Base-by-base conservation (phyloP, 495 filamentous ascomycete species). In the Neurospora hispaniola region DNA sequence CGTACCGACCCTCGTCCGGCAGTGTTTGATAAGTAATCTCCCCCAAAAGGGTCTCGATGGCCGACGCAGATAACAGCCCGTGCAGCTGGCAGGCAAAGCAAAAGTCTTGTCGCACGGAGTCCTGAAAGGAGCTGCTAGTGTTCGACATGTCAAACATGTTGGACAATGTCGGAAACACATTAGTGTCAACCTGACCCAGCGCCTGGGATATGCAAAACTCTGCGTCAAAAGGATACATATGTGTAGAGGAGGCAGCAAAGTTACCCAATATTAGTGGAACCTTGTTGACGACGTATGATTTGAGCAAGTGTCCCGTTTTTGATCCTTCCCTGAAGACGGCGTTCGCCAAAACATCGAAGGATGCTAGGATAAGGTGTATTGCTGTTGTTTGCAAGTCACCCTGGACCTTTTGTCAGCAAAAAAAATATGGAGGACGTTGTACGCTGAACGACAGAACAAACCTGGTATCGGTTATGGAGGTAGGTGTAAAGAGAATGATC, bases 251-350 rank as follows among this genome's bases (percentile, higher is more conserved):
- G 42, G 82, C 77, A 3, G 84, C 84, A 71, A 96, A 87, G 38
- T 89, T 87, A 11, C 86, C 84, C 11, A 99, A 84, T 27, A 98
- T 90, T 7, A 91, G 77, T 0, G 96, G 96, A 4, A 98, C 83
- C 79, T 97, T 97, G 84, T 99, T 98, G 73, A 96, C 91, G 5
- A 98, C 85, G 77, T 96, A 99, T 12, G 94, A 96, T 66, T 94
- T 90, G 72, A 97, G 88, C n/a, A 95, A 78, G 71, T 93, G 91
- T 75, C 92, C 91, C 2, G 87, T 89, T 71, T 91, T 88, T 16
- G 84, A 81, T 7, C 90, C 88, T 78, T 97, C 93, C 31, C 92
- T 89, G 73, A 94, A 92, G 73, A 94, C 90, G 35, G 91, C 91
- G 78, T 96, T 97, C 2, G 94, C 91, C 23, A 98, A 83, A 4